These are phyloP conservation scores for Oropetium thomaeum DNA, from an alignment of 176 grass and related monocot species.

Conservation along the genomic window DNA sequence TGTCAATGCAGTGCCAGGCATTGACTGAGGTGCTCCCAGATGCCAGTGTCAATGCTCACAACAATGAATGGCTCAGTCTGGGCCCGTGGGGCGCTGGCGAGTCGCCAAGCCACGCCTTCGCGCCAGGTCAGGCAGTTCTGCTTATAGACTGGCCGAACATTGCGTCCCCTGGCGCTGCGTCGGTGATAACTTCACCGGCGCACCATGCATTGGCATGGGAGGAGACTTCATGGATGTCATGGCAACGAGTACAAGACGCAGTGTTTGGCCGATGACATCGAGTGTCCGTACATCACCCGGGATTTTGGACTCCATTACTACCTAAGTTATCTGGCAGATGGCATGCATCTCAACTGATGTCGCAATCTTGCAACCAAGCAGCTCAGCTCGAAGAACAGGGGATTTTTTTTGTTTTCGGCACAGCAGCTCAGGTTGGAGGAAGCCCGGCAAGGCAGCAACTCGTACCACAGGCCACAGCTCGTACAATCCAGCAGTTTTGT, in stretches of 20 bases:
- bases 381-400: constrained; percentile 2
- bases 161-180: background rate
- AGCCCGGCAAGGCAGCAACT: too few species aligned
- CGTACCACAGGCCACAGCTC: background rate
- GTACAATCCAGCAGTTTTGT: background rate
- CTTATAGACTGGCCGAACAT: background rate
- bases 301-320: background rate
- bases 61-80: background rate
- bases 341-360: background rate
- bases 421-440: background rate
- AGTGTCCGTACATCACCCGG: background rate
- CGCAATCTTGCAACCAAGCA: background rate
- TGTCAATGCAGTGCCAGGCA: background rate
- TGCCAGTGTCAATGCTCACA: background rate
- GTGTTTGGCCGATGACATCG: background rate
- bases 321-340: background rate
- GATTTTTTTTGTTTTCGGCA: background rate
- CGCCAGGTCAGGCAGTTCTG: background rate
- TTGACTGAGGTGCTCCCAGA: background rate
- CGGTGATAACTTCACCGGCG: background rate
- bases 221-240: background rate
- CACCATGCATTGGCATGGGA: background rate
- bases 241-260: background rate
- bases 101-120: background rate
- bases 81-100: background rate